phyloP scores from a whole-genome alignment of 495 filamentous ascomycete genomes.

The Penicillium flavigenum region DNA sequence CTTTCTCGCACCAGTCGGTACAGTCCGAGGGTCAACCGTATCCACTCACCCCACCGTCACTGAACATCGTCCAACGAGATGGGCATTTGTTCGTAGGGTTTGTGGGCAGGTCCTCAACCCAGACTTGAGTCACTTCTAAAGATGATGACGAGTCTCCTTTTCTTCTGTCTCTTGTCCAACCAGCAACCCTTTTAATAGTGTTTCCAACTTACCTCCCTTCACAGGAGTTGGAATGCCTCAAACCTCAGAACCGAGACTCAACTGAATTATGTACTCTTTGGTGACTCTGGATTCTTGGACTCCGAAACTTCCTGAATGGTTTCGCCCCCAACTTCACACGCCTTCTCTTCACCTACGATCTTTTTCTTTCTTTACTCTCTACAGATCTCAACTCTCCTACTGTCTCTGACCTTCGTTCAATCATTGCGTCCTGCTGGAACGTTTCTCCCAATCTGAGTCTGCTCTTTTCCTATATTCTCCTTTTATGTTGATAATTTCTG shows the following conservation, averaged over 20 bases:
- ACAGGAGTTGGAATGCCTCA: not conserved
- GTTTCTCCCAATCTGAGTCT: constrained; percentile 18
- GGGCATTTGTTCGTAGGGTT: constrained; percentile 28
- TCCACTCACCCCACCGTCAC: constrained; percentile 38
- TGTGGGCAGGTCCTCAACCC: constrained; percentile 34
- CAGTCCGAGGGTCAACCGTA: constrained; percentile 44
- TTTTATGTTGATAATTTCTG: constrained; percentile 30
- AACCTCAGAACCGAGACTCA: not conserved
- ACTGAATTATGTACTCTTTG: constrained; percentile 4
- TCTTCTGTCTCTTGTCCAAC: constrained; percentile 20
- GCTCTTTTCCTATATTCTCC: constrained; percentile 21
- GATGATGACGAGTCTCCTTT: constrained; percentile 40
- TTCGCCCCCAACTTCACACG: constrained; percentile 5
- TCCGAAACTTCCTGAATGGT: not conserved
- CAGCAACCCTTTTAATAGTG: constrained; percentile 14
- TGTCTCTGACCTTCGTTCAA: constrained; percentile 22
- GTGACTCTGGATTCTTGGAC: constrained; percentile 6
- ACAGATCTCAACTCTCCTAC: constrained; percentile 17
- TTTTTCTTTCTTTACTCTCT: constrained; percentile 20
- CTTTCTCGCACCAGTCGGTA: constrained; percentile 47
- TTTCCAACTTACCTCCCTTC: constrained; percentile 1
- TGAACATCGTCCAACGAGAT: constrained; percentile 18
- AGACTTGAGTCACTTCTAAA: constrained; percentile 21
- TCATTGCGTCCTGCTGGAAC: constrained; percentile 16
- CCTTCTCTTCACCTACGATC: constrained; percentile 19